Conservation (phyloP, 1,284 basidiomycete genomes). For the Cryptococcus depauperatus region DNA sequence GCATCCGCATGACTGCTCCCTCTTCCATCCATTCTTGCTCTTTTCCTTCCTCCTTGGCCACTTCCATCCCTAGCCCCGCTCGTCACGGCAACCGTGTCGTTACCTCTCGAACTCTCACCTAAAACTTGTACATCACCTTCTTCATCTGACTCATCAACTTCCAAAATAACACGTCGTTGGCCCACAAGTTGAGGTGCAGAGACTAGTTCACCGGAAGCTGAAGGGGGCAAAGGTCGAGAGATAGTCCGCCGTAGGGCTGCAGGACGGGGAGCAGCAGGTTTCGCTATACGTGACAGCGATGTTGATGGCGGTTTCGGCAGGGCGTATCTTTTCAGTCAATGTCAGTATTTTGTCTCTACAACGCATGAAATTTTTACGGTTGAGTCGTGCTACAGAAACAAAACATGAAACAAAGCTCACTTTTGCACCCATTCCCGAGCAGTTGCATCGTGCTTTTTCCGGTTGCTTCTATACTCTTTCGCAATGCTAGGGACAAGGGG, state of each 20-base stretch:
- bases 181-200: slow-evolving; percentile 20
- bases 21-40: slow-evolving; percentile 2
- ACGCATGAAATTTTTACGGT: too few relatives aligned
- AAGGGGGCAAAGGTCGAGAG: slow-evolving; percentile 6
- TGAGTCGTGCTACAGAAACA: too few relatives aligned
- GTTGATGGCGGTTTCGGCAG: slow-evolving; percentile 8
- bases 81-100: neutral
- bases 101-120: slow-evolving; percentile 2
- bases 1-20: slow-evolving; percentile 11
- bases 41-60: neutral
- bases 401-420: too few relatives aligned
- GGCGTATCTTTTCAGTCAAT: slow-evolving; percentile 5
- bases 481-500: slow-evolving; percentile 49
- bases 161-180: slow-evolving; percentile 5
- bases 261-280: slow-evolving; percentile 2
- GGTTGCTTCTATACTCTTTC: slow-evolving; percentile 83
- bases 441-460: slow-evolving; percentile 79
- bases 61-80: slow-evolving; percentile 3
- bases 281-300: slow-evolving; percentile 3
- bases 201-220: slow-evolving; percentile 1
- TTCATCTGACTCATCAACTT: slow-evolving; percentile 1
- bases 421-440: slow-evolving; percentile 91
- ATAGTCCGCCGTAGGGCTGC: slow-evolving; percentile 5
- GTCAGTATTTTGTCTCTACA: too few relatives aligned
- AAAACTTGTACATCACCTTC: slow-evolving; percentile 5